Evolutionary conservation across 2,329 filamentous ascomycete genomes (phyloP).

Genomic region (Mariannaea elegans): DNA sequence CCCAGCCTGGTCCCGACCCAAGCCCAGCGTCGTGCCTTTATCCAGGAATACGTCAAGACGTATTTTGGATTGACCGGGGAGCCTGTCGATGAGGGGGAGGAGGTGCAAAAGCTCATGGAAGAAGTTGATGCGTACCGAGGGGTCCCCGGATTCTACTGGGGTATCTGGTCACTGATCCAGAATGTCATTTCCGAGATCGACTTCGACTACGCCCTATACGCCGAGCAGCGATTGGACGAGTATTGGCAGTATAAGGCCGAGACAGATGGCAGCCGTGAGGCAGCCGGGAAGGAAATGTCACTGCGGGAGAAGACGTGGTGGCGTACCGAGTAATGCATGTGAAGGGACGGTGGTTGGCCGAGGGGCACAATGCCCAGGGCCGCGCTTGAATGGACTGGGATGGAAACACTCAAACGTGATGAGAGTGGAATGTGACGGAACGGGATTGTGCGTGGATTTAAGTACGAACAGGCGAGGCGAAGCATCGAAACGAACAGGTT

Average conservation of each 20-base stretch:
- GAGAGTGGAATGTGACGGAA: not conserved
- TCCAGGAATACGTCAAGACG: constrained; percentile 81
- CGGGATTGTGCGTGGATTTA: not conserved
- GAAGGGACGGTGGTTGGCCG: constrained; percentile 12
- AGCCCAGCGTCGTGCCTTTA: constrained; percentile 79
- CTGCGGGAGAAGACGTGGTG: constrained; percentile 85
- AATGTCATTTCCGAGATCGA: constrained; percentile 93
- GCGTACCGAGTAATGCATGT: constrained; percentile 32
- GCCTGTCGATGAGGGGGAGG: constrained; percentile 62
- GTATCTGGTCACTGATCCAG: constrained; percentile 96
- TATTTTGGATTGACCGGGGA: constrained; percentile 68
- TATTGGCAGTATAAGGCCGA: constrained; percentile 93
- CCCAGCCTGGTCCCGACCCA: constrained; percentile 82
- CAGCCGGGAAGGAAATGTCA: constrained; percentile 67
- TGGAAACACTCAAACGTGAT: constrained; percentile 3
- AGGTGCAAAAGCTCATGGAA: constrained; percentile 73
- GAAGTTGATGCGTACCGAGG: constrained; percentile 91
- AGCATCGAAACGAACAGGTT: not conserved
- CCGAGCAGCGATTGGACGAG: constrained; percentile 84
- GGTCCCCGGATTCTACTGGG: constrained; percentile 89
- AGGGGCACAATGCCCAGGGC: constrained; percentile 9
- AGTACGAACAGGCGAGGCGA: not conserved
- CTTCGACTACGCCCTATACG: constrained; percentile 95
- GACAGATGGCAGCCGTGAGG: constrained; percentile 66
- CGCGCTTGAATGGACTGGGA: not conserved